Evolutionary conservation across 345 rosid species (phyloP).

Genomic region (Boechera divaricarpa): DNA sequence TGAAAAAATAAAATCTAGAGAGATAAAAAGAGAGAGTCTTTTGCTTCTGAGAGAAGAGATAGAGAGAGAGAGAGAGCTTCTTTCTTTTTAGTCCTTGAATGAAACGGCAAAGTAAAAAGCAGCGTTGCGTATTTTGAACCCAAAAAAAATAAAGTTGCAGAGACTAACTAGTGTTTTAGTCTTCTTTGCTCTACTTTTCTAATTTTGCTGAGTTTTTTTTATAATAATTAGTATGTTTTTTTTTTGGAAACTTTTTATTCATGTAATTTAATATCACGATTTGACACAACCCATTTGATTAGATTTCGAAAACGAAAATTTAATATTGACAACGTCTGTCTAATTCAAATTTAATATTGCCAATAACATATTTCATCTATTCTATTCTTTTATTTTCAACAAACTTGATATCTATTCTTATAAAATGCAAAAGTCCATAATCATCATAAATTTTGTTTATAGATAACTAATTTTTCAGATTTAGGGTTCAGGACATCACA

Average conservation of each 20-base stretch:
- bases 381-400: background rate
- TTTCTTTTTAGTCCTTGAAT: conserved; percentile 46
- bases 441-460: background rate
- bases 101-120: conserved; percentile 65
- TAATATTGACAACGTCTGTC: conserved; percentile 23
- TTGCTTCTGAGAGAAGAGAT: conserved; percentile 21
- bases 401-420: background rate
- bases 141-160: conserved; percentile 35
- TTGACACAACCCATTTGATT: conserved; percentile 15
- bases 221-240: background rate
- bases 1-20: conserved; percentile 26
- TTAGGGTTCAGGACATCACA: background rate
- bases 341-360: conserved; percentile 15
- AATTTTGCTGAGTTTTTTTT: background rate
- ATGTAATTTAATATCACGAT: conserved; percentile 28
- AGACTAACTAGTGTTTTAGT: conserved; percentile 19
- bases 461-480: background rate
- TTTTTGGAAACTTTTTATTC: conserved; percentile 1
- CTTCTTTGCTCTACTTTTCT: conserved; percentile 12
- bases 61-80: conserved; percentile 54
- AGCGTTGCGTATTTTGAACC: conserved; percentile 34
- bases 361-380: background rate
- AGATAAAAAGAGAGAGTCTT: conserved; percentile 14
- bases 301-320: conserved; percentile 8
- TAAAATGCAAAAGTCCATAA: background rate